These are phyloP conservation scores for Tuber melanosporum DNA, from an alignment of 495 filamentous ascomycete genomes.

Conservation along the genomic window DNA sequence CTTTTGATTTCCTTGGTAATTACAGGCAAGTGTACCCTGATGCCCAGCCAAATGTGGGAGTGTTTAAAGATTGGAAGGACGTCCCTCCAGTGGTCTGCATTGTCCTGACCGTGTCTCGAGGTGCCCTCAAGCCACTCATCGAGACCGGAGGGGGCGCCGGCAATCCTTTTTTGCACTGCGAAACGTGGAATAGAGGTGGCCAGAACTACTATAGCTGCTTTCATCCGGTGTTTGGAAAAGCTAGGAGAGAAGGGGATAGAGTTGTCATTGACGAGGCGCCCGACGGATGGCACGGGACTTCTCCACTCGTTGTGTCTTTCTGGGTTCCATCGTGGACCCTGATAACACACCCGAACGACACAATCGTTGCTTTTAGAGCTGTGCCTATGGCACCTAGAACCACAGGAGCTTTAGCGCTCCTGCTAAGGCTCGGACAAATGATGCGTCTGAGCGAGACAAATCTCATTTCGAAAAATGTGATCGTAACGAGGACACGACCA, in stretches of 20 bases:
- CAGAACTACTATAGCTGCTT: slow-evolving; percentile 40
- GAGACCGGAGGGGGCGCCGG: slow-evolving; percentile 25
- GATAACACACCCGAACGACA: slow-evolving; percentile 29
- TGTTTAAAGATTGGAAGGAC: slow-evolving; percentile 34
- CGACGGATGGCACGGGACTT: slow-evolving; percentile 39
- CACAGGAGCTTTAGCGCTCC: neutral
- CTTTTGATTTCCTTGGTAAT: slow-evolving; percentile 7
- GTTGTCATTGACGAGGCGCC: slow-evolving; percentile 36
- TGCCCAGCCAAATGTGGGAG: slow-evolving; percentile 8
- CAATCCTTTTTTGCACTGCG: slow-evolving; percentile 34
- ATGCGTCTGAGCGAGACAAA: slow-evolving; percentile 19
- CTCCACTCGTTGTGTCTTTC: slow-evolving; percentile 40
- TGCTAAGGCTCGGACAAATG: slow-evolving; percentile 9
- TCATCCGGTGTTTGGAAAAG: slow-evolving; percentile 41
- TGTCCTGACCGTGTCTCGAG: slow-evolving; percentile 41
- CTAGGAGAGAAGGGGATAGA: slow-evolving; percentile 26
- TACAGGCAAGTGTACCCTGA: slow-evolving; percentile 6
- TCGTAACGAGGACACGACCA: slow-evolving; percentile 24
- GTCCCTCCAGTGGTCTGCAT: slow-evolving; percentile 41
- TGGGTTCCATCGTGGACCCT: slow-evolving; percentile 40
- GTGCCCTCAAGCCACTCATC: slow-evolving; percentile 28
- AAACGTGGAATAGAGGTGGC: slow-evolving; percentile 21
- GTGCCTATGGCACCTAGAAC: neutral
- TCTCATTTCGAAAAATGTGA: slow-evolving; percentile 21
- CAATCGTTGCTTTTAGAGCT: slow-evolving; percentile 29